Base-by-base conservation (phyloP, 345 rosid species). In the Gossypium bickii region DNA sequence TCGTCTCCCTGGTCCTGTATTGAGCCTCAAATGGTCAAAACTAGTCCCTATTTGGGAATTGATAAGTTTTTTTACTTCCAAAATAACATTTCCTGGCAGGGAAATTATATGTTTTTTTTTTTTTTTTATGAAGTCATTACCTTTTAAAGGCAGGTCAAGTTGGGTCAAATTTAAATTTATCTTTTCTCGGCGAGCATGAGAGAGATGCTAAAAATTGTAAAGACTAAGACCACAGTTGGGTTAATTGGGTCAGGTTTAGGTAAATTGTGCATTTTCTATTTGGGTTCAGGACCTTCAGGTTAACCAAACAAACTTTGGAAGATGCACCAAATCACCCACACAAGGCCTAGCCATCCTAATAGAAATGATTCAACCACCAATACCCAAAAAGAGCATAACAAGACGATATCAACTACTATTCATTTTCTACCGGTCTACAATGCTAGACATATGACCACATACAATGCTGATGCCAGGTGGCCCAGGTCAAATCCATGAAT, bases 401-500 rank as follows among this genome's bases (percentile, higher is more conserved):
- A 29, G 29, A 48, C 15, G 17, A 51, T 17, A 51, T 73, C 34
- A 78, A 70, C 66, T 38, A 74, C 44, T 24, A 51, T 49, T 62
- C 51, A 13, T 41, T 53, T 68, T 58, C 71, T 69, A 65, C 22
- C 9, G 2, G 16, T 48, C 49, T 55, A 45, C 64, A 43, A 62
- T 55, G 44, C 47, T 57, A 49, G 53, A n/a, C 65, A 70, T 27
- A 20, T 51, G 48, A 41, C 41, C n/a, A 45, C 15, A 48, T 52
- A 70, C 75, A 81, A 72, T 38, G 55, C 70, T 17, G 16, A 44
- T 51, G 60, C 60, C 47, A 51, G 41, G 41, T 5, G 7, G 41
- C 41, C 7, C 41, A 5, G 7, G 45, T 51, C 51, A 55, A 25
- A 41, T 57, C 12, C 13, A 24, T 13, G 12, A 70, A 12, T 15